Evolutionary conservation across 2,329 filamentous ascomycete genomes (phyloP), one percentile per base, ranked within the genome.

Genomic region (Sporothrix humicola): DNA sequence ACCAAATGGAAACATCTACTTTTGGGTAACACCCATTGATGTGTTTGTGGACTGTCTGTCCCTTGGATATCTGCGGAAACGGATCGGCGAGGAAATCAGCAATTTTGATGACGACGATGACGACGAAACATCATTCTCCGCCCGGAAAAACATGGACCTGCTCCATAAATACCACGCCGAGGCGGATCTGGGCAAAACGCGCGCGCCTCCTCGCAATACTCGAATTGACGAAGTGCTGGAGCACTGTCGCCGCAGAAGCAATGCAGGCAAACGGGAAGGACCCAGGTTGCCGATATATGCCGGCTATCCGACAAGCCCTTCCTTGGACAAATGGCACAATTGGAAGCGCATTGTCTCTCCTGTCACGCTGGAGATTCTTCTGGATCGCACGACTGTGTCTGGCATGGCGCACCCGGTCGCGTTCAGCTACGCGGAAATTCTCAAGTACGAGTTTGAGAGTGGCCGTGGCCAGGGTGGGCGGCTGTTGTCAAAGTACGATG

Each of bases 401-500:
- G 31, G 68, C 13, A 56, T 70, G 66, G 66, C 66, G 1, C 23
- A 58, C 20, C 31, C 52, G 2, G 50, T 70, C 6, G 68, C 31
- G 3, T 46, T 10, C 20, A 20, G 31, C 31, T 58, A 58, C 15
- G 68, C 50, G 2, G 68, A 48, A 3, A 8, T 46, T 5, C 42
- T 56, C 50, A 17, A 12, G 31, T 1, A 44, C 1, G 12, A 3
- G n/a, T 37, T 70, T n/a, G 6, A 17, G 10, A 70, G 68, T 20
- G 37, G 52, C 10, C 1, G 5, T 2, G 37, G n/a, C n/a, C 68
- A 70, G 31, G 68, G 20, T 37, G 68, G 37, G 5, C 68, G 68
- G 15, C 68, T 70, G 12, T 23, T 70, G 68, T 58, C 50, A 31
- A 70, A 70, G n/a, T 70, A 70, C 68, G 68, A 70, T 20, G 68